Evolutionary conservation across 2,329 filamentous ascomycete species (phyloP).

Genomic region (Aureobasidium sp.): DNA sequence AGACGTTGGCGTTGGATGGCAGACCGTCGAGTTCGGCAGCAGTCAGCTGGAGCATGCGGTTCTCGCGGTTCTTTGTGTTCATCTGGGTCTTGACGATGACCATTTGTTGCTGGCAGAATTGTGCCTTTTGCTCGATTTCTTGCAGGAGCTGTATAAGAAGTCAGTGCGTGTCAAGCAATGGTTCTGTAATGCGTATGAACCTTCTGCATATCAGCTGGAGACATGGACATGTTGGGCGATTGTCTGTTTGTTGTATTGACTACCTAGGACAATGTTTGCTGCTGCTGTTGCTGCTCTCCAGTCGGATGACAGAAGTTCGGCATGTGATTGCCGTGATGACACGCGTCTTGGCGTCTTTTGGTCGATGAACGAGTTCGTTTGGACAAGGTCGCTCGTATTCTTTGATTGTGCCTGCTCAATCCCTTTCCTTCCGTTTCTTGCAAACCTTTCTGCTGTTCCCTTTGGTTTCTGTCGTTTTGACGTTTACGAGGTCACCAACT

Average conservation of each 20-base stretch:
- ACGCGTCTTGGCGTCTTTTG: constrained; percentile 6
- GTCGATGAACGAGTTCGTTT: neutral
- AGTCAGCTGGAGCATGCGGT: constrained; percentile 81
- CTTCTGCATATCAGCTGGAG: constrained; percentile 91
- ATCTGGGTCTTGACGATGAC: constrained; percentile 78
- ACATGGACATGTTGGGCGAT: constrained; percentile 50
- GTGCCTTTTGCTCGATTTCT: constrained; percentile 87
- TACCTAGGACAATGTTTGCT: neutral
- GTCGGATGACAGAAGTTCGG: neutral
- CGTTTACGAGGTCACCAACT: neutral
- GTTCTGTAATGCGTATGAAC: constrained; percentile 41
- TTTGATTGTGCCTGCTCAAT: neutral
- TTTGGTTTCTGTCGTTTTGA: neutral
- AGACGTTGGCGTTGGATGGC: constrained; percentile 69
- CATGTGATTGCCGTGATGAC: constrained; percentile 13
- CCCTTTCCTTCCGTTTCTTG: neutral
- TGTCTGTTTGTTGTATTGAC: neutral
- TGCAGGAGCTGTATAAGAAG: constrained; percentile 62
- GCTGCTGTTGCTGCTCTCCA: neutral
- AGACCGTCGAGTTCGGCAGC: constrained; percentile 73
- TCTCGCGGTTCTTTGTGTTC: constrained; percentile 76
- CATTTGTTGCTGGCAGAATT: constrained; percentile 87
- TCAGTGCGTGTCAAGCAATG: neutral
- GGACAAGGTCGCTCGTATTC: neutral
- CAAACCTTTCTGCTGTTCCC: neutral